Evolutionary conservation across 805 yeast genomes (phyloP).

Genomic region (Maudiozyma serrabonitensis): DNA sequence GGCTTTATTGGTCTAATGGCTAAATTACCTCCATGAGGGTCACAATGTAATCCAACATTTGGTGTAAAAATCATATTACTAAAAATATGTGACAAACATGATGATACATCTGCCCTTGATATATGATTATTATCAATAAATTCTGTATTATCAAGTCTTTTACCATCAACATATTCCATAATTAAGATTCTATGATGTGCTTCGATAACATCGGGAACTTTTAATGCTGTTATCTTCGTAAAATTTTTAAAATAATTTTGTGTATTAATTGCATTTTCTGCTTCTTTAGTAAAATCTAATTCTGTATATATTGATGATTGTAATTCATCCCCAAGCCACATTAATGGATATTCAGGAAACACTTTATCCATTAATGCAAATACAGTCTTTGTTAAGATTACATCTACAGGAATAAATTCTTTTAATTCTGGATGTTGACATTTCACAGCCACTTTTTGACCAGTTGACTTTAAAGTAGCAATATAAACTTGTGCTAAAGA

Average conservation of each 20-base stretch:
- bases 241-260: slow-evolving; percentile 50
- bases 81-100: slow-evolving; percentile 82
- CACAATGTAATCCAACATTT: slow-evolving; percentile 87
- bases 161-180: slow-evolving; percentile 82
- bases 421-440: slow-evolving; percentile 85
- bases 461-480: slow-evolving; percentile 50
- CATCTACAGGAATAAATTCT: slow-evolving; percentile 86
- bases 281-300: slow-evolving; percentile 80
- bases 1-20: slow-evolving; percentile 51
- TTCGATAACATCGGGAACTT: slow-evolving; percentile 63
- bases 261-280: slow-evolving; percentile 67
- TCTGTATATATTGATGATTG: slow-evolving; percentile 83
- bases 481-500: slow-evolving; percentile 92
- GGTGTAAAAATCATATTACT: slow-evolving; percentile 94
- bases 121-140: slow-evolving; percentile 57
- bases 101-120: slow-evolving; percentile 66
- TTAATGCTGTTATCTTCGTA: slow-evolving; percentile 56
- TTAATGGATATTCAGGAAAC: slow-evolving; percentile 88
- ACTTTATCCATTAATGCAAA: slow-evolving; percentile 63
- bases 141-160: slow-evolving; percentile 66
- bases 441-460: slow-evolving; percentile 82
- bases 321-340: slow-evolving; percentile 94
- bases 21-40: slow-evolving; percentile 95
- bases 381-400: slow-evolving; percentile 64
- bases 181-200: slow-evolving; percentile 65